These are phyloP conservation scores for Trypanosoma cruzi DNA, from an alignment of 208 protist genomes.

Conservation along the genomic window DNA sequence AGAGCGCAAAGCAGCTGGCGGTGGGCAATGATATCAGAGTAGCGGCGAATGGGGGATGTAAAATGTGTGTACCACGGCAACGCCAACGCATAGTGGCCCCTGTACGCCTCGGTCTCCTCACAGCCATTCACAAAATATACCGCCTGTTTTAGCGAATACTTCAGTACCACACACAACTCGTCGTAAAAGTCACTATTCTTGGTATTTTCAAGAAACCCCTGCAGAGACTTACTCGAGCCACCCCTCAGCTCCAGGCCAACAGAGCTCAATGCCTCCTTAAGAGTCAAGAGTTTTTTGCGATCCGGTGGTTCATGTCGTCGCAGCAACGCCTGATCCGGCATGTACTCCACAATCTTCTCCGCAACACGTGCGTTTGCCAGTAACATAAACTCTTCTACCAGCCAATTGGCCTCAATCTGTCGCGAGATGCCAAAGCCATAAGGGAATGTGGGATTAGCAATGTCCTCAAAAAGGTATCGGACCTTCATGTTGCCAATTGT, in stretches of 20 bases:
- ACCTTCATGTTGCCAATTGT: constrained; percentile 57
- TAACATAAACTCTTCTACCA: constrained; percentile 95
- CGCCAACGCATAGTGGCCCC: constrained; percentile 90
- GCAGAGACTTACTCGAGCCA: constrained; percentile 47
- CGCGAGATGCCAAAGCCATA: constrained; percentile 48
- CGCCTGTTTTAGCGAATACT: constrained; percentile 72
- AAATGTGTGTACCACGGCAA: constrained; percentile 94
- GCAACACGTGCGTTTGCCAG: constrained; percentile 89
- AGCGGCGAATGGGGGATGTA: constrained; percentile 94
- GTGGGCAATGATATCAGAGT: constrained; percentile 93
- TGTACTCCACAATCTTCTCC: constrained; percentile 83
- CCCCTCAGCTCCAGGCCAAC: constrained; percentile 42
- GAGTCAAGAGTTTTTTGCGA: constrained; percentile 32
- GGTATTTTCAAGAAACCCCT: constrained; percentile 41
- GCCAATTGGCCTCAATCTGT: constrained; percentile 83
- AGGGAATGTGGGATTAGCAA: constrained; percentile 37
- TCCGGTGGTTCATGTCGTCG: constrained; percentile 79
- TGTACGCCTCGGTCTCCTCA: constrained; percentile 28
- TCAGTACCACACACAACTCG: constrained; percentile 65
- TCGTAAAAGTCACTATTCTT: constrained; percentile 38
- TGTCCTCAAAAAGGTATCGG: constrained; percentile 62
- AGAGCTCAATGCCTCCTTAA: constrained; percentile 32
- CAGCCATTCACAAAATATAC: constrained; percentile 81
- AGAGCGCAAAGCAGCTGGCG: constrained; percentile 82
- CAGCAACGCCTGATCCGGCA: constrained; percentile 80